Percentiles rank a stretch among this genome's conserved stretches.
Conservation (phyloP, 495 filamentous ascomycete species). For the Amniculicola lignicola region DNA sequence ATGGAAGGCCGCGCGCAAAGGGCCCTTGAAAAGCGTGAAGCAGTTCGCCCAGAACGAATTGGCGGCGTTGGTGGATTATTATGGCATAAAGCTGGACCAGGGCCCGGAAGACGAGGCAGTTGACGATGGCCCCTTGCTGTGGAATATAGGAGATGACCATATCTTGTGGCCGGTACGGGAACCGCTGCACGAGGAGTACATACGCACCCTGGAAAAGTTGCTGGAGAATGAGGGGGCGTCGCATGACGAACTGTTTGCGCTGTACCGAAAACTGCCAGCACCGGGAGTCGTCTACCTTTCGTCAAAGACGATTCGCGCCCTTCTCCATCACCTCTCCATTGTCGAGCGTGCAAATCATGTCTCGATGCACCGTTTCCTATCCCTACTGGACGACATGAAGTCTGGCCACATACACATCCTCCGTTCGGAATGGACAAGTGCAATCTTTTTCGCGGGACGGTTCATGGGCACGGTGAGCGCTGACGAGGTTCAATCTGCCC, state of each 20-base stretch:
- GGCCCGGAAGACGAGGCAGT: background rate
- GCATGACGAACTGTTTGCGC: conserved; percentile 55
- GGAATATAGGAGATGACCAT: conserved; percentile 29
- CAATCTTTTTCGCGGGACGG: conserved; percentile 72
- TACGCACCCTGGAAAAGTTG: conserved; percentile 41
- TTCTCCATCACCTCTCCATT: conserved; percentile 68
- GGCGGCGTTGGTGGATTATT: conserved; percentile 34
- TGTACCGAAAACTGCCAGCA: conserved; percentile 59
- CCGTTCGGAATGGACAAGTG: conserved; percentile 71
- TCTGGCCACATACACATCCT: conserved; percentile 60
- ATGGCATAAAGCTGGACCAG: conserved; percentile 6
- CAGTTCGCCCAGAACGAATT: conserved; percentile 24
- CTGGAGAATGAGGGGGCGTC: conserved; percentile 45
- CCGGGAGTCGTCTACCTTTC: conserved; percentile 67
- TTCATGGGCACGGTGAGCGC: conserved; percentile 62
- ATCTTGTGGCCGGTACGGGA: conserved; percentile 21
- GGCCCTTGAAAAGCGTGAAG: conserved; percentile 1
- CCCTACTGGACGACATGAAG: conserved; percentile 79
- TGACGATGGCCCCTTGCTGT: conserved; percentile 15
- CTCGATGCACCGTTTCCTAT: conserved; percentile 76
- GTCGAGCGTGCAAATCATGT: conserved; percentile 54
- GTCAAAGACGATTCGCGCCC: conserved; percentile 53
- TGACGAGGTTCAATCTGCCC: conserved; percentile 64
- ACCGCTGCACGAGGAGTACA: background rate
- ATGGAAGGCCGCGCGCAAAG: background rate